These are phyloP conservation scores for Verticillium longisporum DNA, from an alignment of 2,329 filamentous ascomycete genomes.

Conservation along the genomic window DNA sequence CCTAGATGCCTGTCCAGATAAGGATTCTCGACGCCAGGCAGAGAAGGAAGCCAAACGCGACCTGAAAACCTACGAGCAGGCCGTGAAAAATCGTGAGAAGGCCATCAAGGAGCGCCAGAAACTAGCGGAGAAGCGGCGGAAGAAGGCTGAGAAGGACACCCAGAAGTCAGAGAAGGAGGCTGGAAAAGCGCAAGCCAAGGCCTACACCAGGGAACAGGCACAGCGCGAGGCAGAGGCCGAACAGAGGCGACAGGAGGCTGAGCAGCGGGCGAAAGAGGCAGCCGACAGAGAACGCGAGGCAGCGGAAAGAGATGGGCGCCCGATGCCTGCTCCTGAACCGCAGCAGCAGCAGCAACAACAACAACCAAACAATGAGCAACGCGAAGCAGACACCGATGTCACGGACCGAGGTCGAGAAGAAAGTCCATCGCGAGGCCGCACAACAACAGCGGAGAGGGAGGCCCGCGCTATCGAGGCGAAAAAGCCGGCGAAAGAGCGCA, in stretches of 20 bases:
- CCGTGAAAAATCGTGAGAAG: slow-evolving; percentile 60
- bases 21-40: slow-evolving; percentile 58
- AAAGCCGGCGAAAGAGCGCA: slow-evolving; percentile 51
- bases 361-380: neutral
- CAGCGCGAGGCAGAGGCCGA: slow-evolving; percentile 6
- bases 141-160: slow-evolving; percentile 34
- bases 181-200: slow-evolving; percentile 17
- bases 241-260: slow-evolving; percentile 3
- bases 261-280: slow-evolving; percentile 6
- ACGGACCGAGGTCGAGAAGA: neutral
- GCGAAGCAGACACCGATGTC: neutral
- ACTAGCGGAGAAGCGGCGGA: slow-evolving; percentile 45
- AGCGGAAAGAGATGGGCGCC: neutral
- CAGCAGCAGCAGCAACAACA: neutral
- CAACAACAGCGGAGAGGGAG: slow-evolving; percentile 1
- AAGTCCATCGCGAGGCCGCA: slow-evolving; percentile 2
- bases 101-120: slow-evolving; percentile 57
- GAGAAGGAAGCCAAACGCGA: slow-evolving; percentile 60
- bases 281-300: slow-evolving; percentile 7
- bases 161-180: slow-evolving; percentile 23
- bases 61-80: slow-evolving; percentile 58
- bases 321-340: neutral
- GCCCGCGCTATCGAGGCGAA: slow-evolving; percentile 14
- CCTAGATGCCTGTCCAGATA: slow-evolving; percentile 52
- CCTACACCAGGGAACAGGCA: slow-evolving; percentile 10